phyloP scores from a whole-genome alignment of 208 protist species.

The Phytomonas sp. region DNA sequence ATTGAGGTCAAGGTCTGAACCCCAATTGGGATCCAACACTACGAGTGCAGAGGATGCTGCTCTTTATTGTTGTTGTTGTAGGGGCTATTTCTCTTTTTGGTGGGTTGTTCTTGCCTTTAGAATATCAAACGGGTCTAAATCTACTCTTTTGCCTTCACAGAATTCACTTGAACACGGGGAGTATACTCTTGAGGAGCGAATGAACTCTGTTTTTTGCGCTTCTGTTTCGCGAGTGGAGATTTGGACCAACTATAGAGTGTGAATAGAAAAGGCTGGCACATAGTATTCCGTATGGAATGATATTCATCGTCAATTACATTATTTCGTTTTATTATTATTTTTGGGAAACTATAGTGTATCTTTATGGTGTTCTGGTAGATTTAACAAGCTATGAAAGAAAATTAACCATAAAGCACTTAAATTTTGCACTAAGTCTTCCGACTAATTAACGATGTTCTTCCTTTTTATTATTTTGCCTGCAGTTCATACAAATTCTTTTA shows the following conservation, averaged over 20 bases:
- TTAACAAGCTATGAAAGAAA: neutral
- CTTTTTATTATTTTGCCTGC: conserved; percentile 5
- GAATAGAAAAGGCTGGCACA: neutral
- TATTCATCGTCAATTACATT: neutral
- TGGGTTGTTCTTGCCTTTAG: neutral
- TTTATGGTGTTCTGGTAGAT: neutral
- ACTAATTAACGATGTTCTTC: conserved; percentile 1
- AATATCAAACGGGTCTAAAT: neutral
- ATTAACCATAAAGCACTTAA: neutral
- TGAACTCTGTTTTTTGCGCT: neutral
- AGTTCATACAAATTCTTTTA: neutral
- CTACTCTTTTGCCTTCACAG: neutral
- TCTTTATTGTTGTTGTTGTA: conserved; percentile 1
- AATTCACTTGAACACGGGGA: neutral
- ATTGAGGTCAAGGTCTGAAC: conserved; percentile 53
- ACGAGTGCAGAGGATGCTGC: neutral
- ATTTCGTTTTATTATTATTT: conserved; percentile 8
- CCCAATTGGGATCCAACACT: neutral
- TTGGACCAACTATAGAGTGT: conserved; percentile 2
- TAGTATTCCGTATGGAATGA: neutral
- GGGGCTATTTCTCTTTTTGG: neutral
- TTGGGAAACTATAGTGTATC: neutral
- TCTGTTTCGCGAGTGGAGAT: neutral
- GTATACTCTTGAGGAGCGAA: neutral
- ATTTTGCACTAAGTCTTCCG: neutral